Conservation (phyloP, 2,329 filamentous ascomycete genomes). For the Alternaria incomplexa region DNA sequence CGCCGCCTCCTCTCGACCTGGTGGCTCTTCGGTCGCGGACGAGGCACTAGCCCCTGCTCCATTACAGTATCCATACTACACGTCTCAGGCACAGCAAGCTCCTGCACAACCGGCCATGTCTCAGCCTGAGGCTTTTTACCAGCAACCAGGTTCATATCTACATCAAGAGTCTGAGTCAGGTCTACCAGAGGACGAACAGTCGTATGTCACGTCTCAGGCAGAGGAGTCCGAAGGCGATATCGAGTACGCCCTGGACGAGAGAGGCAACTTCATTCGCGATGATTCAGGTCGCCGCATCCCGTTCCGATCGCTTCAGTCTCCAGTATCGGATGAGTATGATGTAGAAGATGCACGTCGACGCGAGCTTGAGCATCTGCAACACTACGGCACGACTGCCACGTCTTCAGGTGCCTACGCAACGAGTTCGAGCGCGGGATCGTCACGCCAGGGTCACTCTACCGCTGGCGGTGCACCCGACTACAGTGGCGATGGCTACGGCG, state of each 20-base stretch:
- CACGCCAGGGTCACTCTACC: slow-evolving; percentile 27
- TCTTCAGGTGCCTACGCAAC: slow-evolving; percentile 38
- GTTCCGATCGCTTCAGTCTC: slow-evolving; percentile 39
- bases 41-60: slow-evolving; percentile 35
- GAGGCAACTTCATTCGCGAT: slow-evolving; percentile 47
- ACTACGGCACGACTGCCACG: slow-evolving; percentile 50
- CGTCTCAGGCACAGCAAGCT: slow-evolving; percentile 29
- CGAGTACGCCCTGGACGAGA: slow-evolving; percentile 46
- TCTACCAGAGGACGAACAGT: slow-evolving; percentile 43
- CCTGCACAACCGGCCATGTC: slow-evolving; percentile 33
- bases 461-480: slow-evolving; percentile 39
- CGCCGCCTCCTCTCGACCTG: slow-evolving; percentile 24
- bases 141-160: slow-evolving; percentile 47
- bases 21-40: slow-evolving; percentile 21
- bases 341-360: slow-evolving; percentile 58
- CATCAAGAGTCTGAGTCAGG: slow-evolving; percentile 31
- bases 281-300: slow-evolving; percentile 44
- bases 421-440: slow-evolving; percentile 28
- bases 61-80: slow-evolving; percentile 29
- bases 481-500: slow-evolving; percentile 46
- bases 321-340: slow-evolving; percentile 61
- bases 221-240: slow-evolving; percentile 47
- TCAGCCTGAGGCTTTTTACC: slow-evolving; percentile 47
- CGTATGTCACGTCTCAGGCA: slow-evolving; percentile 44
- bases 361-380: slow-evolving; percentile 55